Base-by-base conservation (phyloP, 163 green algal genomes). In the Coccomyxa subellipsoidea region DNA sequence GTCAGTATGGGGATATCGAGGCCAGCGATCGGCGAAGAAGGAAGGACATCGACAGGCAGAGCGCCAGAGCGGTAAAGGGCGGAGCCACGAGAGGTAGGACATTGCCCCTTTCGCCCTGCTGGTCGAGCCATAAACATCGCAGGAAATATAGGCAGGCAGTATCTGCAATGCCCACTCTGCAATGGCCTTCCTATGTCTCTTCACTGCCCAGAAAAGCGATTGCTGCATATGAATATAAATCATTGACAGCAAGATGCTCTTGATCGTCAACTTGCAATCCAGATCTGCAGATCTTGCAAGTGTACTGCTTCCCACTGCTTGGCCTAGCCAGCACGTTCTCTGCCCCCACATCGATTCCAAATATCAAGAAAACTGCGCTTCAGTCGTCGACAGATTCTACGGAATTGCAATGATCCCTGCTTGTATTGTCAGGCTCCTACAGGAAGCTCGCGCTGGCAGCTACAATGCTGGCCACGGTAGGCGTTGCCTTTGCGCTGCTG, bases 41-140 rank as follows among this genome's bases (percentile, higher is more conserved):
- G 66, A 73, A 73, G 66, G 66, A 73, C n/a, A 32, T 73, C 66
- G 66, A 73, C 66, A 73, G 66, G 32, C 21, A 73, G 32, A 73
- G 66, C 4, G 66, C 66, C 18, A 73, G 66, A 36, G 66, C 66
- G 8, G 66, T 73, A 18, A 73, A 73, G 66, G 66, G 66, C 18
- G 66, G 66, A 32, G 66, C 66, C 21, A 73, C 66, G 18, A 32
- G 66, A 73, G 66, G 66, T 73, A 73, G 0, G 66, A n/a, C 66
- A 36, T 66, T 66, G 12, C 12, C 12, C 12, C 47, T 66, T 12
- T 12, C 47, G 47, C 47, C 12, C 47, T 18, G 12, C 47, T 66
- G 47, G 47, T 66, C 18, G 12, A 29, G 18, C 12, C 47, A 66
- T 66, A 18, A n/a, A n/a, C n/a, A n/a, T n/a, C n/a, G n/a, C n/a